Evolutionary conservation across 352 stramenopile genomes (phyloP), one percentile per base, ranked within the genome.

Genomic region (Phytophthora multivora): DNA sequence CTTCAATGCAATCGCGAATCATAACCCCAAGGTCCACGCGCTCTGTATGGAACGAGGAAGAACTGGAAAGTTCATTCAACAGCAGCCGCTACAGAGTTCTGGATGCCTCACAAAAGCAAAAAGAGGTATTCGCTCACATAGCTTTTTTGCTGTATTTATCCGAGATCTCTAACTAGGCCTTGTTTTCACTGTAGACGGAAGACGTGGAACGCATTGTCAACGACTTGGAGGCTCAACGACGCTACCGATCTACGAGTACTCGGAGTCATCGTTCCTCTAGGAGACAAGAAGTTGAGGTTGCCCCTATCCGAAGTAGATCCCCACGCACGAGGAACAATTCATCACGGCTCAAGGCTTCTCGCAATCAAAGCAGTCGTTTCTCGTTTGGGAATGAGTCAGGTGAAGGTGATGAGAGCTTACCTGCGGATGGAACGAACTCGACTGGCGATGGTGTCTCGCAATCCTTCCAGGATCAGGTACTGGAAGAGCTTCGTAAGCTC

Each of bases 401-500:
- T 54, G 33, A 26, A 38, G 55, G 57, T 11, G 63, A 71, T 9
- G 43, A 67, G 40, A 16, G 46, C 35, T 2, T 68, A 11, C 47
- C 43, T 39, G 19, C 10, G 1, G 25, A 42, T 11, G 30, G 60
- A 25, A 16, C 33, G 4, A 38, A 28, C 26, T n/a, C 33, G 47
- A 11, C 13, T 3, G 21, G 0, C n/a, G 49, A 69, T 15, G 30
- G 16, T 23, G 19, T 43, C 1, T 64, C 66, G 0, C 57, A 63
- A 13, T 69, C 67, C 15, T 89, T 89, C 39, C 70, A 87, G 57
- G 45, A 70, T 0, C 66, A 80, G 51, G 69, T 89, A 9, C 35
- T 89, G 2, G 31, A 63, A 2, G 75, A 89, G 41, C 58, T 89
- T 5, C 73, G 76, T n/a, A 73, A 73, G 25, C 69, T 87, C 12